Evolutionary conservation across 768 basidiomycete genomes (phyloP).

Genomic region (Galerina marginata): DNA sequence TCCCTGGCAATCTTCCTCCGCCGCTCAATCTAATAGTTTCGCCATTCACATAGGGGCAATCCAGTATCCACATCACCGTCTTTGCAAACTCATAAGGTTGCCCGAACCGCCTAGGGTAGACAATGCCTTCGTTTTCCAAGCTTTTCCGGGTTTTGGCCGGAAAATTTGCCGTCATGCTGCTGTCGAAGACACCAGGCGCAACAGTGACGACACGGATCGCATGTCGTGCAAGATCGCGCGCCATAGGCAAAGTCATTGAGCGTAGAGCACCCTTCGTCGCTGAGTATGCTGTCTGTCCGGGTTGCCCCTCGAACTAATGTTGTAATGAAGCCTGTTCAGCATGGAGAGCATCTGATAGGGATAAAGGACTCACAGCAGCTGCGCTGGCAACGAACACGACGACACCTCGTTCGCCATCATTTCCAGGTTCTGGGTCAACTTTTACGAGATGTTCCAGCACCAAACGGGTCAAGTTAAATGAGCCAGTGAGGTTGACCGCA

Average conservation of each 20-base stretch:
- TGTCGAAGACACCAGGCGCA: conserved; percentile 60
- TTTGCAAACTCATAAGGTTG: conserved; percentile 53
- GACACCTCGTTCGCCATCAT: conserved; percentile 62
- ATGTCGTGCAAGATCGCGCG: conserved; percentile 59
- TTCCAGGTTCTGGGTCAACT: conserved; percentile 48
- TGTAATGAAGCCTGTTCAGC: not conserved
- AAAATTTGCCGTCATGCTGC: conserved; percentile 46
- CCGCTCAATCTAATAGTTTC: conserved; percentile 55
- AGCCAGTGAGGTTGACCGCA: conserved; percentile 60
- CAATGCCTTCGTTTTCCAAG: conserved; percentile 44
- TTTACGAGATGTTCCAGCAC: conserved; percentile 55
- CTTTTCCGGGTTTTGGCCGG: conserved; percentile 41
- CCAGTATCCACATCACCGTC: conserved; percentile 54
- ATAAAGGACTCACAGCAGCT: conserved; percentile 47
- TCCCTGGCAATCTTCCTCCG: conserved; percentile 44
- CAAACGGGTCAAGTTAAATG: conserved; percentile 63
- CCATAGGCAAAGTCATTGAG: conserved; percentile 65
- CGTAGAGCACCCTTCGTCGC: conserved; percentile 61
- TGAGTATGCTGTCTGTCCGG: conserved; percentile 62
- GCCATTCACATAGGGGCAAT: conserved; percentile 61
- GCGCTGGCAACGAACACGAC: conserved; percentile 62
- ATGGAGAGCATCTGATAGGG: not conserved
- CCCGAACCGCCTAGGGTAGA: conserved; percentile 54
- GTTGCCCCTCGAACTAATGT: conserved; percentile 58
- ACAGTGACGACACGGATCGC: conserved; percentile 60